Evolutionary conservation across 352 stramenopile species (phyloP), one percentile per base, ranked within the genome.

Genomic region (Bremia lactucae): DNA sequence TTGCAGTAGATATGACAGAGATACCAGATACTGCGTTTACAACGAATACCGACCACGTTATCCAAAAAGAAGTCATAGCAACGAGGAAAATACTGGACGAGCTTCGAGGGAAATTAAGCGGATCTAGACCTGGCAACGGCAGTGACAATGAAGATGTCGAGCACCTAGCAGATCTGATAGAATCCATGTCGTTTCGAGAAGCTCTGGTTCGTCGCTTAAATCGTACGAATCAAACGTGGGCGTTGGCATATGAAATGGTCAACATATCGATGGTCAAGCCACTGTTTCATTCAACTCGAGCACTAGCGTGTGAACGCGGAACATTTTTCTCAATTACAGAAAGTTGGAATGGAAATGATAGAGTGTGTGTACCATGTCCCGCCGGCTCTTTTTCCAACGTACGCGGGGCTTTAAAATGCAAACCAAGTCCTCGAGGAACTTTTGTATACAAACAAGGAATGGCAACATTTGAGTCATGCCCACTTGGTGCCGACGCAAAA

Each of bases 401-500:
- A 3, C 53, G 45, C 16, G 74, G 72, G 1, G 37, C 53, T 7
- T 25, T 80, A 26, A 18, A 39, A 21, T 84, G 72, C 26, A 33
- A 46, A 2, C 33, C 6, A 7, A 84, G 74, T 50, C 67, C 54
- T 8, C 23, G 39, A 46, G 44, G 56, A 20, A 62, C 61, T 6
- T 83, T 68, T 49, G 48, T 51, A 11, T 55, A 65, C 13, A 22
- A 57, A 18, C 35, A 72, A 49, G 74, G 74, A 16, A 23, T 55
- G n/a, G 37, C 48, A 25, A 19, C 37, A 31, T 87, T 71, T 48
- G 38, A 42, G n/a, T 20, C 28, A 19, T 87, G 73, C 42, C 45
- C 49, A 4, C 23, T 49, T 13, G 67, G 67, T 14, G 28, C 62
- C 2, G 73, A 74, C 20, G 42, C 68, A 4, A 19, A 41, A 11